A percentile compares a stretch with the other conserved stretches of the same genome.
These are phyloP conservation scores for Ophiosphaerella korrae DNA, from an alignment of 2,329 filamentous ascomycete species.

Conservation along the genomic window DNA sequence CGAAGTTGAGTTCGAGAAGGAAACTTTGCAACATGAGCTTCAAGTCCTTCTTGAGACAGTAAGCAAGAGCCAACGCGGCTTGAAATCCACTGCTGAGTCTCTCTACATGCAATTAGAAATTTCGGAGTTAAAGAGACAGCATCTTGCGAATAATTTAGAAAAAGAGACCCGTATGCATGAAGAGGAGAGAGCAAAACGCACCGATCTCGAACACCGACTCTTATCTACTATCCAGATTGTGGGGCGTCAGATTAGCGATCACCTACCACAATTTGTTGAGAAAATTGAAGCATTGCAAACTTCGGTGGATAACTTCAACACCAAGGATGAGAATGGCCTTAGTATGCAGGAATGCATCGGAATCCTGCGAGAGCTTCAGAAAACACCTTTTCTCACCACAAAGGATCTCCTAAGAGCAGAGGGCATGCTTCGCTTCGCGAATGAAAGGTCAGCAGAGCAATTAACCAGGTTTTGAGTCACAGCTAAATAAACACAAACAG, in stretches of 20 bases:
- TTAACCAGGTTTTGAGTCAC: background rate
- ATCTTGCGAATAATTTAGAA: constrained; percentile 16
- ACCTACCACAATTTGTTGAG: constrained; percentile 11
- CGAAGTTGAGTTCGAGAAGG: constrained; percentile 29
- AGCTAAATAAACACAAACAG: constrained; percentile 16
- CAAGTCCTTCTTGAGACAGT: constrained; percentile 13
- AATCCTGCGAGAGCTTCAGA: constrained; percentile 20
- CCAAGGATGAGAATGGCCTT: background rate
- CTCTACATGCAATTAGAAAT: constrained; percentile 13
- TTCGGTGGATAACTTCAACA: constrained; percentile 8
- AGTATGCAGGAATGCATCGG: constrained; percentile 24
- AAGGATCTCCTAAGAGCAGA: constrained; percentile 30
- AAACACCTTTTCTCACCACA: constrained; percentile 19
- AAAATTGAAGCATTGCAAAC: constrained; percentile 19
- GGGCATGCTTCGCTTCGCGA: constrained; percentile 25
- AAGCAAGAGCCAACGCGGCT: constrained; percentile 12
- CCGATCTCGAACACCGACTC: constrained; percentile 27
- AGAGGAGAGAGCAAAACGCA: constrained; percentile 27
- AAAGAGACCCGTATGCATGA: constrained; percentile 15
- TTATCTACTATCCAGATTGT: constrained; percentile 19
- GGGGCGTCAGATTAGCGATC: constrained; percentile 18
- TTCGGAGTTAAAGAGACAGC: constrained; percentile 15
- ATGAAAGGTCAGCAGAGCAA: constrained; percentile 22
- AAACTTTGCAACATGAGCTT: constrained; percentile 17
- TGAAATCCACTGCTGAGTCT: constrained; percentile 24